phyloP scores from a whole-genome alignment of 2,329 filamentous ascomycete genomes.

The Lachnellula subtilissima region DNA sequence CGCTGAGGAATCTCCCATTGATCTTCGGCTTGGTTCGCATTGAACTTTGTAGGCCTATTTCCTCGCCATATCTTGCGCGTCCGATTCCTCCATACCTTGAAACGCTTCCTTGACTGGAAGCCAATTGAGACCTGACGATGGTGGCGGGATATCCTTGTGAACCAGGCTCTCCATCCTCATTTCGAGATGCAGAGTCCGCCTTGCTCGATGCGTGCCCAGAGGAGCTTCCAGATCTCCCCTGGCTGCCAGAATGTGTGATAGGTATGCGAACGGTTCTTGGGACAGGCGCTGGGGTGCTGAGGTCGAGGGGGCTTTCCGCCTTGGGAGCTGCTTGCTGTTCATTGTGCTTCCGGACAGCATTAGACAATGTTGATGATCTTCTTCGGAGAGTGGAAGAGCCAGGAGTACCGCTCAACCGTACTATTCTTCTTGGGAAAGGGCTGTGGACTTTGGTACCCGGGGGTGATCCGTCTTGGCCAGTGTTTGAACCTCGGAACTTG shows the following conservation, averaged over 20 bases:
- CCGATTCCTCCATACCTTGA: constrained; percentile 47
- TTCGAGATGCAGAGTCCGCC: constrained; percentile 20
- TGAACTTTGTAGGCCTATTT: constrained; percentile 63
- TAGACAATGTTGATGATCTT: constrained; percentile 24
- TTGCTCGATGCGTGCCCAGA: constrained; percentile 23
- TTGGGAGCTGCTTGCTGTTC: constrained; percentile 19
- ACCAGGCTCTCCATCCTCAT: constrained; percentile 19
- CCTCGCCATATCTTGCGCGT: constrained; percentile 54
- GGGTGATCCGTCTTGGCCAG: constrained; percentile 11
- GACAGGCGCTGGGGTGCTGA: constrained; percentile 30
- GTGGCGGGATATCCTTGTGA: constrained; percentile 39
- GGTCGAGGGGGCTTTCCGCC: constrained; percentile 26
- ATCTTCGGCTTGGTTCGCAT: constrained; percentile 65
- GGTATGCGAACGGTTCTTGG: constrained; percentile 28
- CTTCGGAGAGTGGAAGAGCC: constrained; percentile 24
- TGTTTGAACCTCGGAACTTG: constrained; percentile 14
- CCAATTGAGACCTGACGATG: constrained; percentile 42
- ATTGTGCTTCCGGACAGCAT: constrained; percentile 19
- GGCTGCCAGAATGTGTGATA: constrained; percentile 22
- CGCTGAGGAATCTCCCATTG: constrained; percentile 67
- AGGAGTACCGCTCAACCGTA: constrained; percentile 32
- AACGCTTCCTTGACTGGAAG: constrained; percentile 47
- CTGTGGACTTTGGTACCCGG: constrained; percentile 19
- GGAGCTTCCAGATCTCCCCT: constrained; percentile 26
- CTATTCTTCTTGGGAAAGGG: constrained; percentile 27